These are phyloP conservation scores for Daldinia childiae DNA, from an alignment of 495 filamentous ascomycete genomes.

Conservation along the genomic window DNA sequence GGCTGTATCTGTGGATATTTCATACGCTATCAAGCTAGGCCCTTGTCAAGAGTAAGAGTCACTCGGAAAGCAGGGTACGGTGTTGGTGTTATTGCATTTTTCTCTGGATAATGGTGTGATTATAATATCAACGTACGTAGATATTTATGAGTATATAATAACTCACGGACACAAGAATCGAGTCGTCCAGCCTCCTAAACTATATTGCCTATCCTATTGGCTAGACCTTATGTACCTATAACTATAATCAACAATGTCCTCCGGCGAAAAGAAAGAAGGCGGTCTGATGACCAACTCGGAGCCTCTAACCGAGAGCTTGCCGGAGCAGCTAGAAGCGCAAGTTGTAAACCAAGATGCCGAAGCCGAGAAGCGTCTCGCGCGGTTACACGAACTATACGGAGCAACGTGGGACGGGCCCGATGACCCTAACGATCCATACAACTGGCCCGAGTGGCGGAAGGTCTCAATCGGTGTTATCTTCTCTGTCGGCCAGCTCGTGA, in stretches of 20 bases:
- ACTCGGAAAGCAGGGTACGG: background rate
- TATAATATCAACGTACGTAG: background rate
- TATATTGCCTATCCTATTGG: background rate
- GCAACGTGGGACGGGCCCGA: constrained; percentile 66
- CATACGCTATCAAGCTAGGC: background rate
- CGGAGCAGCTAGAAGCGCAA: constrained; percentile 3
- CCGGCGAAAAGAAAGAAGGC: constrained; percentile 8
- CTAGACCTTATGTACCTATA: background rate
- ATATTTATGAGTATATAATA: background rate
- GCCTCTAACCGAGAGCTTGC: background rate
- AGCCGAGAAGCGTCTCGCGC: constrained; percentile 20
- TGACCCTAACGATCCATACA: constrained; percentile 67
- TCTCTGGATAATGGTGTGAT: background rate
- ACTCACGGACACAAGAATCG: background rate
- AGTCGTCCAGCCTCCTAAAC: background rate
- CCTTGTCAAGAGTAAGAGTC: background rate
- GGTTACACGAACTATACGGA: constrained; percentile 11
- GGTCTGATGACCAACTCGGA: constrained; percentile 1
- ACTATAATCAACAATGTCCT: constrained; percentile 1
- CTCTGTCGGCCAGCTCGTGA: constrained; percentile 46
- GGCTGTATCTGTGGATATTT: background rate
- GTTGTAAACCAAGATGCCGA: constrained; percentile 1
- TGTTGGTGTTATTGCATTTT: background rate
- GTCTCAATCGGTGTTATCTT: constrained; percentile 66
- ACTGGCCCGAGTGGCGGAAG: constrained; percentile 65